Conservation (phyloP, 768 basidiomycete species). For the Mycena crocata region DNA sequence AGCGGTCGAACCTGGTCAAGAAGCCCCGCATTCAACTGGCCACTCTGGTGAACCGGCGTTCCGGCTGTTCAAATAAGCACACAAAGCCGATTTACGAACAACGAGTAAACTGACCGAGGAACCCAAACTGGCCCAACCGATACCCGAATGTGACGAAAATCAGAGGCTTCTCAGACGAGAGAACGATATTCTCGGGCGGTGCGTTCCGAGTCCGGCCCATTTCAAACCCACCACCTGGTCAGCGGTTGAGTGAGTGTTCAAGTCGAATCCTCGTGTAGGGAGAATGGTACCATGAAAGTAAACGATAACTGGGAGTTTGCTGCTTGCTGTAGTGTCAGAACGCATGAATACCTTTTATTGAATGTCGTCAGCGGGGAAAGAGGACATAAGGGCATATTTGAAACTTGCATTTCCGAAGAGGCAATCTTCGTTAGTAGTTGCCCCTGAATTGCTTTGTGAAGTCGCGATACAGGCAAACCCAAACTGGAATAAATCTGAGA, state of each 20-base stretch:
- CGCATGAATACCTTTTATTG: constrained; percentile 35
- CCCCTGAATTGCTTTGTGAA: constrained; percentile 39
- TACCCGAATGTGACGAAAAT: constrained; percentile 58
- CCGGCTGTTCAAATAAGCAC: constrained; percentile 45
- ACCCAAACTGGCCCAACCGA: constrained; percentile 55
- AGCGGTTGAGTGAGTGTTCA: too few species aligned
- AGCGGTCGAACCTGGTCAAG: constrained; percentile 36
- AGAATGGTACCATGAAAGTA: constrained; percentile 60
- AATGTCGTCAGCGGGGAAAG: not conserved
- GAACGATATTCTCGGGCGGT: constrained; percentile 47
- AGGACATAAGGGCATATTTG: too few species aligned
- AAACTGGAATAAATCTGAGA: constrained; percentile 42
- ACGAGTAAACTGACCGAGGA: constrained; percentile 44
- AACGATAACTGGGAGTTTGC: constrained; percentile 47
- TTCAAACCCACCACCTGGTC: constrained; percentile 56
- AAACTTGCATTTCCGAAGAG: constrained; percentile 54
- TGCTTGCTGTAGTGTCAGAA: constrained; percentile 12
- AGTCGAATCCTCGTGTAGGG: too few species aligned
- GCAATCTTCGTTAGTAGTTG: constrained; percentile 55
- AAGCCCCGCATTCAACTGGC: constrained; percentile 52
- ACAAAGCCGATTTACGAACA: too few species aligned
- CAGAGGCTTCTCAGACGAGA: constrained; percentile 45
- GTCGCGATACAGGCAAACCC: constrained; percentile 48
- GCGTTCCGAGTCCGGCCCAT: constrained; percentile 46
- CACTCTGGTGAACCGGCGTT: constrained; percentile 42